Evolutionary conservation across 2,329 filamentous ascomycete species (phyloP), one percentile per base, ranked within the genome.

Genomic region (Hypomyces rosellus): DNA sequence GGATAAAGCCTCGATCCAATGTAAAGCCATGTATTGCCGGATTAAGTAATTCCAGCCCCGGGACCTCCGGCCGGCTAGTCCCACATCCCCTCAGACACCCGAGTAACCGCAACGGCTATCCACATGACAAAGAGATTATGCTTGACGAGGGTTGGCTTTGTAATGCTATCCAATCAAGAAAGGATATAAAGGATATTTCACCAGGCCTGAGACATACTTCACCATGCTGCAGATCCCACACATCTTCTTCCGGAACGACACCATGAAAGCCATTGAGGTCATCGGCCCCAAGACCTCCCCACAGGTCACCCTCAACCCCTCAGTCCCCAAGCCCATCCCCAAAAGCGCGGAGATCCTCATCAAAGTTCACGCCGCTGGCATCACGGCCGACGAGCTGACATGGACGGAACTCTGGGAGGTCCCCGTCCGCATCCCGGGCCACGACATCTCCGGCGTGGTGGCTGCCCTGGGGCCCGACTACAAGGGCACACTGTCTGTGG

Each of bases 401-500:
- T 70, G 68, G 68, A 57, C 54, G 1, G 68, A 68, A 4, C 43
- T 67, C 0, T 69, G 68, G 51, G 39, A 55, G 2, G 60, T 58
- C 0, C 48, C 61, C 1, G 40, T 50, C 2, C 58, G 61, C 3
- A 62, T 70, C 12, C 68, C 67, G 0, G 68, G 67, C 0, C 66
- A 68, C 40, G 67, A 70, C 22, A 51, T 70, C 15, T 68, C 67
- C 3, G 67, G 67, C 16, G 51, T 55, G 5, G 50, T 70, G n/a
- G 52, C 48, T 2, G 55, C 53, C 0, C 45, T 69, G 2, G 63
- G 63, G 0, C 55, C 62, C 0, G 37, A 40, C 1, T 63, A 64
- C 53, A 22, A 36, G 5, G 63, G 63, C 2, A 14, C 52, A 1
- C 16, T 57, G 3, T 8, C 15, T 0, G 16, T 57, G 9, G 55